Evolutionary conservation across 495 filamentous ascomycete genomes (phyloP).

Genomic region (Aspergillus taichungensis): DNA sequence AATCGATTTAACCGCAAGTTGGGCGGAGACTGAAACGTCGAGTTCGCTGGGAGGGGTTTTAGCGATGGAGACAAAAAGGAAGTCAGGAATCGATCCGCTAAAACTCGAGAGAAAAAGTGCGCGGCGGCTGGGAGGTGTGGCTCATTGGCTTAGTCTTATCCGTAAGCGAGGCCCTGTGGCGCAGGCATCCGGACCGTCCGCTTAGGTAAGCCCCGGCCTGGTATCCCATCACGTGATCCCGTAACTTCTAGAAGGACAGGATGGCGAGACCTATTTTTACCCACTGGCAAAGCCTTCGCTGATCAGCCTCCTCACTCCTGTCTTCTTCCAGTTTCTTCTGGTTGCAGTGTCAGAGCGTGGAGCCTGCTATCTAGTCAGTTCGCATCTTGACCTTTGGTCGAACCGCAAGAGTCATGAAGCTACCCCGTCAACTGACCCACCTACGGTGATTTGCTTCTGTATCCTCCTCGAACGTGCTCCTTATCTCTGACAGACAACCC

Average conservation of each 20-base stretch:
- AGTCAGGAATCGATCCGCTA: conserved; percentile 18
- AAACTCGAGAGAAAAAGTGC: conserved; percentile 38
- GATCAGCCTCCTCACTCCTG: not conserved
- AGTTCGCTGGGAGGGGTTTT: conserved; percentile 41
- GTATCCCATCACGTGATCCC: conserved; percentile 23
- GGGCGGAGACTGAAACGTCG: conserved; percentile 82
- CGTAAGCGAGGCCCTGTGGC: conserved; percentile 31
- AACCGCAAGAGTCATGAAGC: conserved; percentile 39
- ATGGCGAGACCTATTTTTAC: not conserved
- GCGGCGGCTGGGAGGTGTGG: conserved; percentile 30
- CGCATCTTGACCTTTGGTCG: conserved; percentile 16
- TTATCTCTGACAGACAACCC: no score
- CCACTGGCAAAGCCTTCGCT: not conserved
- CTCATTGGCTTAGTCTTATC: conserved; percentile 20
- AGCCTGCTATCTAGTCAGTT: conserved; percentile 11
- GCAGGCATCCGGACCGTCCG: conserved; percentile 7
- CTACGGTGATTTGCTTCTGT: conserved; percentile 23
- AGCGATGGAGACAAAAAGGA: conserved; percentile 24
- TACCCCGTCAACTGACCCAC: conserved; percentile 36
- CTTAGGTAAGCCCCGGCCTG: conserved; percentile 1
- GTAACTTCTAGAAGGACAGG: conserved; percentile 15
- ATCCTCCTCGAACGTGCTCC: no score
- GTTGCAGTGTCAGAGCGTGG: not conserved
- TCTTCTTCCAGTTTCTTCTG: no score
- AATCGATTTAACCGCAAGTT: conserved; percentile 89